Evolutionary conservation across 495 filamentous ascomycete species (phyloP).

Genomic region (Aspergillus olivimuriae): DNA sequence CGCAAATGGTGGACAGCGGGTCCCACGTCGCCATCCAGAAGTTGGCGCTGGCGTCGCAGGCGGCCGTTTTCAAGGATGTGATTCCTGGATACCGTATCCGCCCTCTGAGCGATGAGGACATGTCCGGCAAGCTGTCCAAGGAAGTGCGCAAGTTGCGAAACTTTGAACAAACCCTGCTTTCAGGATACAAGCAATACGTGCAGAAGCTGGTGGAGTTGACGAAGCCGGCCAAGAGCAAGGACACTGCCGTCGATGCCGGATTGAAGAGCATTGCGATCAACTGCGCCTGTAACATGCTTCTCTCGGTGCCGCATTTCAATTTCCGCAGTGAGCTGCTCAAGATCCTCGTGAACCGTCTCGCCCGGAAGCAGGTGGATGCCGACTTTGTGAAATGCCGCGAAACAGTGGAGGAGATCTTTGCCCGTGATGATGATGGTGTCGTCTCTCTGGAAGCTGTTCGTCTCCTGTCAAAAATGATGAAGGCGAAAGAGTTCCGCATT

Average conservation of each 20-base stretch:
- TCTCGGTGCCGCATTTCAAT: conserved; percentile 90
- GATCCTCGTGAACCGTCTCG: conserved; percentile 78
- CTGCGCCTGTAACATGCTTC: conserved; percentile 74
- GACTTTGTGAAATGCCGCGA: conserved; percentile 74
- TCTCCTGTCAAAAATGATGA: conserved; percentile 91
- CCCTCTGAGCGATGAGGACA: conserved; percentile 64
- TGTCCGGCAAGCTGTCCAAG: conserved; percentile 76
- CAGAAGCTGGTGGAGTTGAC: conserved; percentile 59
- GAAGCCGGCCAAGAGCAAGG: conserved; percentile 37
- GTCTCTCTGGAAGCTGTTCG: conserved; percentile 81
- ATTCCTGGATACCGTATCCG: conserved; percentile 95
- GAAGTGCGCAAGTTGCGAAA: conserved; percentile 74
- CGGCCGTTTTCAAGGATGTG: conserved; percentile 90
- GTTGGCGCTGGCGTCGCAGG: conserved; percentile 74
- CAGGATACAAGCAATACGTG: conserved; percentile 77
- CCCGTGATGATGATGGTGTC: conserved; percentile 80
- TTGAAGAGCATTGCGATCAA: conserved; percentile 70
- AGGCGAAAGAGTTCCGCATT: conserved; percentile 67
- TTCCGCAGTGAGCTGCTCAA: conserved; percentile 80
- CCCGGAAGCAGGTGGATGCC: conserved; percentile 56
- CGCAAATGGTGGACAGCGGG: conserved; percentile 58
- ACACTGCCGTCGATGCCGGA: conserved; percentile 26
- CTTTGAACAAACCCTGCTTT: conserved; percentile 78
- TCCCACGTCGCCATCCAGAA: conserved; percentile 69
- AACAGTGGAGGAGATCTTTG: conserved; percentile 74